Evolutionary conservation across 176 grass and related monocot genomes (phyloP).

Genomic region (Themeda triandra): DNA sequence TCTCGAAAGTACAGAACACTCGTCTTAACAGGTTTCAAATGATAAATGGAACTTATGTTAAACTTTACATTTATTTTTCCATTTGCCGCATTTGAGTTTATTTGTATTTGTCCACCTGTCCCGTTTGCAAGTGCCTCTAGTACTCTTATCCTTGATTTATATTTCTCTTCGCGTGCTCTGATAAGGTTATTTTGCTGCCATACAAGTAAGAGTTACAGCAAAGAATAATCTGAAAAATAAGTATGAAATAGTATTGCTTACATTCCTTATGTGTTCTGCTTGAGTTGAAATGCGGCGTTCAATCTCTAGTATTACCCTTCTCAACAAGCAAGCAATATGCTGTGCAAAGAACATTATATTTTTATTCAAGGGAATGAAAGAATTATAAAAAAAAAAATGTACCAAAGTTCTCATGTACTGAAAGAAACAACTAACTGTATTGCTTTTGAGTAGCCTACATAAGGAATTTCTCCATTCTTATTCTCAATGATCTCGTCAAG

Average conservation of each 20-base stretch:
- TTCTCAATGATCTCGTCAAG: slow-evolving; percentile 72
- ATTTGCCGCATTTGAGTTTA: slow-evolving; percentile 26
- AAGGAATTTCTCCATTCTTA: slow-evolving; percentile 71
- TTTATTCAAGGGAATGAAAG: slow-evolving; percentile 8
- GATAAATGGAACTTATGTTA: background rate
- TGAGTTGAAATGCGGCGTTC: slow-evolving; percentile 63
- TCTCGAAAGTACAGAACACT: background rate
- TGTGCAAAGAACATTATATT: slow-evolving; percentile 10
- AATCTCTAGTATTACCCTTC: slow-evolving; percentile 68
- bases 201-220: slow-evolving; percentile 22
- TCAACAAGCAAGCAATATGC: slow-evolving; percentile 59
- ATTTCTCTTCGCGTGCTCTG: slow-evolving; percentile 79
- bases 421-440: slow-evolving; percentile 69
- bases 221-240: slow-evolving; percentile 18
- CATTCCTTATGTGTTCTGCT: slow-evolving; percentile 74
- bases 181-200: slow-evolving; percentile 78
- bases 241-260: slow-evolving; percentile 31
- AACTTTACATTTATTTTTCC: slow-evolving; percentile 46
- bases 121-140: slow-evolving; percentile 54
- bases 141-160: slow-evolving; percentile 70
- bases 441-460: slow-evolving; percentile 72
- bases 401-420: slow-evolving; percentile 10
- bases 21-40: background rate
- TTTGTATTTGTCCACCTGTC: slow-evolving; percentile 34
- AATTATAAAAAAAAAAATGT: background rate